These are phyloP conservation scores for Parathielavia hyrcaniae DNA, from an alignment of 495 filamentous ascomycete species.

Conservation along the genomic window DNA sequence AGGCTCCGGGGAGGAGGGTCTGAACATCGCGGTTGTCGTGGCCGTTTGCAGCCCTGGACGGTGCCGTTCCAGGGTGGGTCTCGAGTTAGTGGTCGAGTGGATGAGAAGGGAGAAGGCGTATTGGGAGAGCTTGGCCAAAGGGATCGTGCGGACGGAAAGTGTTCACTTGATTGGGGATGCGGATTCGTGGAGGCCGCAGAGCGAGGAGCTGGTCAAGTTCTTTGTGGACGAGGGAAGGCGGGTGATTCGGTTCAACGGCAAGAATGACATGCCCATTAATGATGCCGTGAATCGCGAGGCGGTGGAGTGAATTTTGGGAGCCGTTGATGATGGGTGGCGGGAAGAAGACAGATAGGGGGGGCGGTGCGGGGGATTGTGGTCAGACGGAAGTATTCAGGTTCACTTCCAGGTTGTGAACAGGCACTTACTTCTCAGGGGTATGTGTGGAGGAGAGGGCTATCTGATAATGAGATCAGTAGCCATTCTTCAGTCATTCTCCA, in stretches of 20 bases:
- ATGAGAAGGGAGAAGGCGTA: conserved; percentile 1
- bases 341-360: not conserved
- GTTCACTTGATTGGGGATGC: conserved; percentile 26
- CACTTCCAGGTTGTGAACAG: no score
- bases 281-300: conserved; percentile 17
- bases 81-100: not conserved
- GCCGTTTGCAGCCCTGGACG: conserved; percentile 26
- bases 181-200: conserved; percentile 27
- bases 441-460: no score
- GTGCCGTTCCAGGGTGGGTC: conserved; percentile 19
- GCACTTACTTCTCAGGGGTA: no score
- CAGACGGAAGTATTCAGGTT: no score
- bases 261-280: conserved; percentile 28
- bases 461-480: no score
- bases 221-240: conserved; percentile 18
- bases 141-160: conserved; percentile 15
- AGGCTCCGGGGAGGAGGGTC: not conserved
- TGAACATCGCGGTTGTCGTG: conserved; percentile 18
- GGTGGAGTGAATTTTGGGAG: conserved; percentile 11
- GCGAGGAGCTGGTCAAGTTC: conserved; percentile 24
- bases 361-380: no score
- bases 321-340: not conserved
- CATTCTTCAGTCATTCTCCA: no score
- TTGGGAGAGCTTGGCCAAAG: conserved; percentile 8
- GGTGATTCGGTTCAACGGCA: conserved; percentile 23